Conservation (phyloP, 2,329 filamentous ascomycete species). For the Colletotrichum simmondsii region DNA sequence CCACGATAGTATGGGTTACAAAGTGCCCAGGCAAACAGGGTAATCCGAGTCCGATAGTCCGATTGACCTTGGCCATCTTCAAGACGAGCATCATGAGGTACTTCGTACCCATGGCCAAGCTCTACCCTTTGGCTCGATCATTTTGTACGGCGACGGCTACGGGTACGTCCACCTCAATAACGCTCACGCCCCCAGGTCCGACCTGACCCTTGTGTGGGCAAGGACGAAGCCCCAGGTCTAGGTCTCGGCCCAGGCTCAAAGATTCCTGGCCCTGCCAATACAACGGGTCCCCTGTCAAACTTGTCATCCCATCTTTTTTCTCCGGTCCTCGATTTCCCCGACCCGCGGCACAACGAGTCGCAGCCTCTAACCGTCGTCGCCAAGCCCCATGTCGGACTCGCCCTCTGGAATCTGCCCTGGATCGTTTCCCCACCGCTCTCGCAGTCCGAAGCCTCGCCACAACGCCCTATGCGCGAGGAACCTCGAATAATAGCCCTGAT, state of each 20-base stretch:
- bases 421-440: not conserved
- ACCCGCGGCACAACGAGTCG: slow-evolving; percentile 31
- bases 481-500: no score
- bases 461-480: slow-evolving; percentile 7
- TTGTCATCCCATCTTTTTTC: slow-evolving; percentile 34
- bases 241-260: slow-evolving; percentile 8
- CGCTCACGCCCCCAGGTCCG: not conserved
- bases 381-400: not conserved
- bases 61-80: not conserved
- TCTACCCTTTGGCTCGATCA: no score
- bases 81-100: not conserved
- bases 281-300: slow-evolving; percentile 19
- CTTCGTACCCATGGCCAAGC: no score
- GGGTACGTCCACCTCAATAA: not conserved
- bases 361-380: slow-evolving; percentile 29
- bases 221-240: not conserved
- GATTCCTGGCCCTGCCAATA: slow-evolving; percentile 3
- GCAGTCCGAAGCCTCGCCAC: not conserved
- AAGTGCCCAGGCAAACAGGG: not conserved
- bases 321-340: slow-evolving; percentile 27
- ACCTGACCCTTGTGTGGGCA: not conserved
- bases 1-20: not conserved
- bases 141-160: not conserved
- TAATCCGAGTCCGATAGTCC: not conserved
- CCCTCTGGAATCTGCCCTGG: not conserved